A percentile compares a stretch with the other conserved stretches of the same genome.
phyloP scores from a whole-genome alignment of 1,284 basidiomycete species.

The Leccinum pseudoinsigne region DNA sequence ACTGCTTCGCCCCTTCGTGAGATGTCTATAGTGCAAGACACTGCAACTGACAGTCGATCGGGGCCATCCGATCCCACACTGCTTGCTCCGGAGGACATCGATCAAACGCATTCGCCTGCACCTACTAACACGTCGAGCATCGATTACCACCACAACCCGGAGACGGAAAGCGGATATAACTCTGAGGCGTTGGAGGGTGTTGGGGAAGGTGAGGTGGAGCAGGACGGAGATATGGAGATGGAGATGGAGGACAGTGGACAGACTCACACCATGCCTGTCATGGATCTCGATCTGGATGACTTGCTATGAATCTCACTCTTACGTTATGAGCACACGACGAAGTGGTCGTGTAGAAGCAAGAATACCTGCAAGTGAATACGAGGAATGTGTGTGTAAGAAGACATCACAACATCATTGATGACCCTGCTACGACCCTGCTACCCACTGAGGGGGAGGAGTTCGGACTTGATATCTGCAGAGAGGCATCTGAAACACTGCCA shows the following conservation, averaged over 20 bases:
- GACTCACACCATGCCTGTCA: constrained; percentile 20
- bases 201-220: constrained; percentile 30
- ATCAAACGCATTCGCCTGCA: constrained; percentile 46
- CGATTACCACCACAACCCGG: constrained; percentile 37
- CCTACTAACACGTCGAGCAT: constrained; percentile 49
- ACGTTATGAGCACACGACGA: not conserved
- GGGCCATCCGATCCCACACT: constrained; percentile 21
- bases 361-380: not conserved
- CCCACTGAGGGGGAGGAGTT: constrained; percentile 54
- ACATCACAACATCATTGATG: constrained; percentile 12
- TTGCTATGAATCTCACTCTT: constrained; percentile 19
- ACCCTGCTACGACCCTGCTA: constrained; percentile 15
- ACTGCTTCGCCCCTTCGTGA: constrained; percentile 33
- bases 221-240: constrained; percentile 23
- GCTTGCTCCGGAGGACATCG: constrained; percentile 24
- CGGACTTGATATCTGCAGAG: constrained; percentile 46
- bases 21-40: constrained; percentile 25
- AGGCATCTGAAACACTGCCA: not conserved
- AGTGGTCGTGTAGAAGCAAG: constrained; percentile 3
- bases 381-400: not conserved
- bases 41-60: constrained; percentile 27
- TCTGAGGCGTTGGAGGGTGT: constrained; percentile 39
- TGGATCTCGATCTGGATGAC: constrained; percentile 32
- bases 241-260: constrained; percentile 28
- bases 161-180: constrained; percentile 48